Percentiles rank a stretch among this genome's conserved stretches.
Evolutionary conservation across 805 yeast species (phyloP).

Genomic region (Metschnikowia colocasiae): DNA sequence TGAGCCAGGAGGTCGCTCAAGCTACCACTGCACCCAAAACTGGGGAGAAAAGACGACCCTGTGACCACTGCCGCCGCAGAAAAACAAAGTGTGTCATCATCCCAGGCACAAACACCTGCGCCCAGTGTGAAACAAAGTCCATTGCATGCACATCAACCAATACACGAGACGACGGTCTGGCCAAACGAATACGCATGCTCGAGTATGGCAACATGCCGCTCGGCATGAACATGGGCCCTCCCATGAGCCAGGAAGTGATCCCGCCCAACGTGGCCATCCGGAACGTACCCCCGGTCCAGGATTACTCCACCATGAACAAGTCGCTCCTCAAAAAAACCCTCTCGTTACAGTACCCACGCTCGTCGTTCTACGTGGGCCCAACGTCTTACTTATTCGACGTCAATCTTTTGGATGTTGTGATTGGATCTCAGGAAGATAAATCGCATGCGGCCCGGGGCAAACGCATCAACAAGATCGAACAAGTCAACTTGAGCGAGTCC

Average conservation of each 20-base stretch:
- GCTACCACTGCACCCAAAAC: background rate
- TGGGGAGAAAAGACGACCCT: slow-evolving; percentile 52
- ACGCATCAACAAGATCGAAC: slow-evolving; percentile 56
- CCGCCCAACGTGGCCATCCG: slow-evolving; percentile 46
- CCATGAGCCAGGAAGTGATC: slow-evolving; percentile 20
- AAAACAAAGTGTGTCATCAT: slow-evolving; percentile 74
- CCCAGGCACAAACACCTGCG: slow-evolving; percentile 62
- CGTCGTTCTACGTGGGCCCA: slow-evolving; percentile 85
- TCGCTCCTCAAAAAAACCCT: slow-evolving; percentile 65
- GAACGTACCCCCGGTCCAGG: slow-evolving; percentile 59
- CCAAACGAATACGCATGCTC: slow-evolving; percentile 31
- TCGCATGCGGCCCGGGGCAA: slow-evolving; percentile 19
- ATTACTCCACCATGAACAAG: slow-evolving; percentile 60
- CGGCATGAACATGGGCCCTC: slow-evolving; percentile 4
- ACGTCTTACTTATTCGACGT: slow-evolving; percentile 76
- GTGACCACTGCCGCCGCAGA: slow-evolving; percentile 81
- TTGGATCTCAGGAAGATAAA: slow-evolving; percentile 28
- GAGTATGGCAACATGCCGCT: slow-evolving; percentile 5
- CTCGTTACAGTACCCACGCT: slow-evolving; percentile 82
- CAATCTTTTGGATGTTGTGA: slow-evolving; percentile 60
- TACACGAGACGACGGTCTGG: slow-evolving; percentile 41
- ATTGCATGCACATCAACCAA: slow-evolving; percentile 65
- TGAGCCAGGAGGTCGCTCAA: background rate
- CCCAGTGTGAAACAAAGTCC: slow-evolving; percentile 71
- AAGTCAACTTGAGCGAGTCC: slow-evolving; percentile 65